Base-by-base conservation (phyloP, 805 yeast species). In the Ogataea parapolymorpha region DNA sequence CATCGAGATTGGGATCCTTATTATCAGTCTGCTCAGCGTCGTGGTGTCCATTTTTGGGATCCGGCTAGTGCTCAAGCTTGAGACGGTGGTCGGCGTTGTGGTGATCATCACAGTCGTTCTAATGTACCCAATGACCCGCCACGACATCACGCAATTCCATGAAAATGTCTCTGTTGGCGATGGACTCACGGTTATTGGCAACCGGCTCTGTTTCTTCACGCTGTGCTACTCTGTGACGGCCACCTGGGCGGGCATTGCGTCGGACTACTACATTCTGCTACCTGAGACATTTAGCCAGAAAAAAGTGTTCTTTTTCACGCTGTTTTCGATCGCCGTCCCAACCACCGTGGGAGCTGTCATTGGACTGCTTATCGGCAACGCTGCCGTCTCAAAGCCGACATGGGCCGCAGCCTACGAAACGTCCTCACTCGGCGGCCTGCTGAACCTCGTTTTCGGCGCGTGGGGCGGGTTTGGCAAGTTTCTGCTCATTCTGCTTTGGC, bases 231-330 rank as follows among this genome's bases (percentile, higher is more conserved):
- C 95, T 22, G 80, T 83, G 34, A 86, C 95, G 3, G 76, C 87
- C 3, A 85, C 96, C 1, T 88, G 96, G 96, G 90, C 95, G 32
- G 82, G 90, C 2, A 75, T 85, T 45, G 86, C 95, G 0, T 72
- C 90, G 0, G 96, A 88, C 62, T 88, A 88, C 61, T 85, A 85
- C 60, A 77, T 88, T 35, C 68, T 86, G 37, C 79, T 87, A 52
- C 95, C 95, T 1, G 91, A 84, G 53, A 68, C 71, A 29, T 76
- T 86, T 1, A 72, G 84, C 2, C 76, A 77, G 40, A 45, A 59
- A 39, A 72, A 71, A 43, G 68, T 82, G 2, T 84, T 80, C 53
- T 16, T 63, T 14, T 65, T 82, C 48, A 86, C 95, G 0, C 80
- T 83, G 49, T 65, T 79, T 17, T 84, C 85, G 2, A 79, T 82